Conservation (phyloP, 2,329 filamentous ascomycete genomes). For the Zymoseptoria passerinii region DNA sequence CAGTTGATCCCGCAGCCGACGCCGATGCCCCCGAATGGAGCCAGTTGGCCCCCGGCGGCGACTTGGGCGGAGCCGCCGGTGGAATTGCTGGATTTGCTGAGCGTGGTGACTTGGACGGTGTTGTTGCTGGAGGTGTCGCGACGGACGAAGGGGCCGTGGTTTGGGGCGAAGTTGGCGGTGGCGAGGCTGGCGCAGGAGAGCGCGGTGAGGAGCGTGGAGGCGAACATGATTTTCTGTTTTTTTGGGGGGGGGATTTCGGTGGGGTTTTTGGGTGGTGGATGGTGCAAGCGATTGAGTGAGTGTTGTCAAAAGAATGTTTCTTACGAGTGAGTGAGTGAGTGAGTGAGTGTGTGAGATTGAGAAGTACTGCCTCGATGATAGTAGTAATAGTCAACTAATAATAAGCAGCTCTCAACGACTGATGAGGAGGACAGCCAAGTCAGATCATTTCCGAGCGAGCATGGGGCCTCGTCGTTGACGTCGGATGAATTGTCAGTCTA, state of each 20-base stretch:
- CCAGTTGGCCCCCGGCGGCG: conserved; percentile 8
- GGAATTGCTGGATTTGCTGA: conserved; percentile 7
- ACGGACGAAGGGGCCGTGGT: not conserved
- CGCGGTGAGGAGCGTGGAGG: not conserved
- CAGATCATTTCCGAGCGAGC: not conserved
- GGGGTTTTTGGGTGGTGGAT: not conserved
- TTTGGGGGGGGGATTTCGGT: too few relatives aligned
- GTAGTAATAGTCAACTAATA: not conserved
- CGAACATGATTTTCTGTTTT: not conserved
- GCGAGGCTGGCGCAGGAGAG: not conserved
- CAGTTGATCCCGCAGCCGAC: conserved; percentile 16
- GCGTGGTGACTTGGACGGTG: conserved; percentile 8
- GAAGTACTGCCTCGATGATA: too few relatives aligned
- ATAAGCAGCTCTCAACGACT: not conserved
- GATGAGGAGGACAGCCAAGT: not conserved
- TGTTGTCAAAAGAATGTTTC: not conserved
- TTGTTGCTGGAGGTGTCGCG: not conserved
- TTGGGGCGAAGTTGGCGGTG: not conserved
- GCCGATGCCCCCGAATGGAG: conserved; percentile 11
- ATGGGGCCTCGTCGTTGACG: not conserved
- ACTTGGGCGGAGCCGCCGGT: conserved; percentile 13
- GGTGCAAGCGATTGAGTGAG: not conserved
- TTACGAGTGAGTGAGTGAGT: too few relatives aligned
- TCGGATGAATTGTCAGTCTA: not conserved
- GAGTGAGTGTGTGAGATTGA: too few relatives aligned